phyloP scores from a whole-genome alignment of 2,329 filamentous ascomycete genomes.

The Chaetomium globosum region DNA sequence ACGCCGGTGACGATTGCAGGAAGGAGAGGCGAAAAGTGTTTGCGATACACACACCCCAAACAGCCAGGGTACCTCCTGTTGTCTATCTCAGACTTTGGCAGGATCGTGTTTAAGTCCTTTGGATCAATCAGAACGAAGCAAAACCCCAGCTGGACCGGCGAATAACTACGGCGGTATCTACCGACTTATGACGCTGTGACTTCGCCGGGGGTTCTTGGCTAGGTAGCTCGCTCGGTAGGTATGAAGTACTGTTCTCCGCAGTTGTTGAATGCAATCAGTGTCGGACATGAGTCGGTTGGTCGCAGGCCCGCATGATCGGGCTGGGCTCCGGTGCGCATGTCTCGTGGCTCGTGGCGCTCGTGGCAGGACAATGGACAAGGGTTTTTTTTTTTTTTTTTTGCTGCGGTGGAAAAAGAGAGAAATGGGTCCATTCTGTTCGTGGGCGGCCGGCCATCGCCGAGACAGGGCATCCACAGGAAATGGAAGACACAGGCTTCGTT shows the following conservation, averaged over 20 bases:
- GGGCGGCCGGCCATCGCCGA: not conserved
- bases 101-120: slow-evolving; percentile 11
- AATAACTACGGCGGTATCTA: not conserved
- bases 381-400: not conserved
- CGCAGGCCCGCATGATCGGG: slow-evolving; percentile 30
- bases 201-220: slow-evolving; percentile 4
- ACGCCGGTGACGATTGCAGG: slow-evolving; percentile 10
- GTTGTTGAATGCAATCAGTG: slow-evolving; percentile 18
- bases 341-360: not conserved
- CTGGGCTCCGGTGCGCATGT: slow-evolving; percentile 20
- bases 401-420: slow-evolving; percentile 1
- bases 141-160: slow-evolving; percentile 16
- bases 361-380: slow-evolving; percentile 22
- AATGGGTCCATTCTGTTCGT: not conserved
- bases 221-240: not conserved
- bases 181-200: not conserved
- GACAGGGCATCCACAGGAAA: not conserved
- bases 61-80: slow-evolving; percentile 23
- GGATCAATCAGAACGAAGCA: slow-evolving; percentile 28
- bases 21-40: not conserved
- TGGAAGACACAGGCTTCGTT: slow-evolving; percentile 3
- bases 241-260: not conserved
- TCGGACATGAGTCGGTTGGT: slow-evolving; percentile 22
- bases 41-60: slow-evolving; percentile 14
- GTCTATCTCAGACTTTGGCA: slow-evolving; percentile 24